These are phyloP conservation scores for Candida suzukii DNA, from an alignment of 805 yeast species.

Conservation along the genomic window DNA sequence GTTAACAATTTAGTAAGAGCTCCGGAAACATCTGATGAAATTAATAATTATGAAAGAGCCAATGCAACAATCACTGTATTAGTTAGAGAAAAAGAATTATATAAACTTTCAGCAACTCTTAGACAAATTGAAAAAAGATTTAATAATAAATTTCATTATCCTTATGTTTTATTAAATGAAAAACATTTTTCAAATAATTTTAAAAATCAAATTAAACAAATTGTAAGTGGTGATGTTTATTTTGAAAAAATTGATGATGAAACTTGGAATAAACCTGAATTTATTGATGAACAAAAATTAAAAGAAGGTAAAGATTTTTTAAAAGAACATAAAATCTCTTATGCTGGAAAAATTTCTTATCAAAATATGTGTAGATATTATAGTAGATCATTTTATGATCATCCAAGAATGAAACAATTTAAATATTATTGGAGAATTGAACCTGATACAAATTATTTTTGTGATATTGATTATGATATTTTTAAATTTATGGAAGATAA, in stretches of 20 bases:
- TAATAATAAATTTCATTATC: constrained; percentile 66
- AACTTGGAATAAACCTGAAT: constrained; percentile 41
- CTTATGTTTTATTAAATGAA: constrained; percentile 77
- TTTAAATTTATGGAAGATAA: constrained; percentile 67
- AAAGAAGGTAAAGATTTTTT: constrained; percentile 27
- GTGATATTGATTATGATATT: constrained; percentile 69
- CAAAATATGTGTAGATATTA: constrained; percentile 85
- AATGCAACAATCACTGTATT: constrained; percentile 72
- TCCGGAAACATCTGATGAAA: constrained; percentile 12
- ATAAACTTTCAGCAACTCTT: constrained; percentile 44
- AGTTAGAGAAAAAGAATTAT: constrained; percentile 61
- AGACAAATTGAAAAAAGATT: constrained; percentile 54
- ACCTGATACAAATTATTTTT: constrained; percentile 62
- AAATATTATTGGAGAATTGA: constrained; percentile 79
- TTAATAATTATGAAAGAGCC: constrained; percentile 32
- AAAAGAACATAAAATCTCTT: constrained; percentile 36
- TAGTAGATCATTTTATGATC: constrained; percentile 54
- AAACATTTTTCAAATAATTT: constrained; percentile 54
- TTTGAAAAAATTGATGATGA: constrained; percentile 46
- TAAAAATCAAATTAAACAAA: constrained; percentile 33
- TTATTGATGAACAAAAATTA: constrained; percentile 31
- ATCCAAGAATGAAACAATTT: constrained; percentile 54
- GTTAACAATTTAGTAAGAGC: constrained; percentile 25
- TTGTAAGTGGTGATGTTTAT: constrained; percentile 35
- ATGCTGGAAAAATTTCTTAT: constrained; percentile 56